Conservation (phyloP, 352 stramenopile genomes). For the Lagenidium giganteum region DNA sequence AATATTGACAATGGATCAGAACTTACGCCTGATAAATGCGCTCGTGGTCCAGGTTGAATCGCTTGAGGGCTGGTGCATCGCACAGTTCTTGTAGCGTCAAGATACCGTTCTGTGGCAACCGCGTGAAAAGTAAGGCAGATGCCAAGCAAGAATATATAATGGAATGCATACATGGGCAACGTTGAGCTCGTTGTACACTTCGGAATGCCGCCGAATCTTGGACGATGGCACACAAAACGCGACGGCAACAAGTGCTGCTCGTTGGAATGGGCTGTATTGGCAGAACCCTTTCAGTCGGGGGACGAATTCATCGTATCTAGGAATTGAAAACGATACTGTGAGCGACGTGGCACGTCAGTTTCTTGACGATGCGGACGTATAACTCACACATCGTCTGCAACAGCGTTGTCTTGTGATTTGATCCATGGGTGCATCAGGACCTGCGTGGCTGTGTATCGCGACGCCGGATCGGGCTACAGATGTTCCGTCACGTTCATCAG, state of each 20-base stretch:
- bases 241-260: slow-evolving; percentile 56
- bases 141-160: neutral
- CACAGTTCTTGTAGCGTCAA: slow-evolving; percentile 69
- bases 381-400: slow-evolving; percentile 37
- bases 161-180: slow-evolving; percentile 42
- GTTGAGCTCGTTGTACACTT: slow-evolving; percentile 80
- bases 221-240: slow-evolving; percentile 68
- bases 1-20: no score
- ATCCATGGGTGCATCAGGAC: slow-evolving; percentile 71
- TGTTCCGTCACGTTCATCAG: neutral
- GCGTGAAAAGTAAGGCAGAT: neutral
- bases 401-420: slow-evolving; percentile 35
- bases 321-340: neutral
- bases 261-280: slow-evolving; percentile 54
- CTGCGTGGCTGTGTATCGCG: slow-evolving; percentile 56
- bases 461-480: slow-evolving; percentile 32
- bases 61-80: slow-evolving; percentile 33
- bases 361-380: no score
- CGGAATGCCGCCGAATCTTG: slow-evolving; percentile 41
- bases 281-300: slow-evolving; percentile 63
- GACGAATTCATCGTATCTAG: slow-evolving; percentile 56
- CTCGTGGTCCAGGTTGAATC: slow-evolving; percentile 60
- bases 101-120: slow-evolving; percentile 38
- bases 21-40: slow-evolving; percentile 58
- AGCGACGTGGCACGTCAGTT: no score